Percentiles rank a stretch among this genome's conserved stretches.
Conservation (phyloP, 2,329 filamentous ascomycete genomes). For the Fusarium sp. region DNA sequence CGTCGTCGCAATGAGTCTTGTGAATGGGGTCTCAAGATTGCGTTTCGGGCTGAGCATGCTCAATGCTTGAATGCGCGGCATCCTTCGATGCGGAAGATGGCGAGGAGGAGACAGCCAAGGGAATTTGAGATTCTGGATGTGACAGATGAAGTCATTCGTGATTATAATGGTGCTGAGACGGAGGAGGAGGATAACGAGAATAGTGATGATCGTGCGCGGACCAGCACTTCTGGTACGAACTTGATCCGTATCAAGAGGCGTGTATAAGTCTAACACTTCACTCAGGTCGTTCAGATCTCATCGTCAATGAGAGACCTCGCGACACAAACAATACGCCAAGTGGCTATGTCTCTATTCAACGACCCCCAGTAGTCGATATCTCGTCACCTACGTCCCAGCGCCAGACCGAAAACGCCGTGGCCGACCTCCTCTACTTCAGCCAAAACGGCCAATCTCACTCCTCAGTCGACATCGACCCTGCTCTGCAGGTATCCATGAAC, state of each 20-base stretch:
- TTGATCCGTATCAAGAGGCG: fast-evolving
- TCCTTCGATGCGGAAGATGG: constrained; percentile 52
- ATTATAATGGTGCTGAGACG: constrained; percentile 49
- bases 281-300: constrained; percentile 5
- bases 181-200: constrained; percentile 35
- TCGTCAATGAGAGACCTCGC: neutral
- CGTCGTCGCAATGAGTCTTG: constrained; percentile 49
- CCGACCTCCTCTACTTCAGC: constrained; percentile 52
- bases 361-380: constrained; percentile 6
- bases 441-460: constrained; percentile 46
- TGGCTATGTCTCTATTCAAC: constrained; percentile 18
- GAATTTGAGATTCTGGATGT: constrained; percentile 55
- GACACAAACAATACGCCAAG: constrained; percentile 3
- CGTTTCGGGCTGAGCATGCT: constrained; percentile 54
- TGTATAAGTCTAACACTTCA: neutral
- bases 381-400: constrained; percentile 43
- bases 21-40: constrained; percentile 56
- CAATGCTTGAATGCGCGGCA: constrained; percentile 50
- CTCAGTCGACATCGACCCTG: constrained; percentile 36
- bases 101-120: constrained; percentile 43
- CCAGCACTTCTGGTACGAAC: constrained; percentile 14
- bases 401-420: constrained; percentile 53
- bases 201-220: constrained; percentile 1
- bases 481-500: constrained; percentile 39
- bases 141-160: constrained; percentile 54